Evolutionary conservation across 1,139 yeast species (phyloP).

Genomic region (Waltiozyma sp.): DNA sequence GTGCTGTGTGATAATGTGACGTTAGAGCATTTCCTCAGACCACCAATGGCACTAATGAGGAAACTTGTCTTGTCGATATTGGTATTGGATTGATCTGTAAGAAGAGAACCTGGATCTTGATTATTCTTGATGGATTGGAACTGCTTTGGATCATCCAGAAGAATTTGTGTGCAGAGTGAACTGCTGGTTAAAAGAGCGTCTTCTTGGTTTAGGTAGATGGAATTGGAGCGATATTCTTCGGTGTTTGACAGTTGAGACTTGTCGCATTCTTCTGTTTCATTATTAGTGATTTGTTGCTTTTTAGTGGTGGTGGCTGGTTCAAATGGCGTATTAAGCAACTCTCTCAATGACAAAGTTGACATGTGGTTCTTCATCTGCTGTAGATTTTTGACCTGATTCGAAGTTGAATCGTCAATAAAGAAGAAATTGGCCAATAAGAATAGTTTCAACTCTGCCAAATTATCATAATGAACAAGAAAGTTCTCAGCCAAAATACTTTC

Average conservation of each 20-base stretch:
- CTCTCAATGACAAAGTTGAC: conserved; percentile 15
- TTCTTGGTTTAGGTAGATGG: conserved; percentile 12
- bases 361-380: conserved; percentile 9
- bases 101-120: conserved; percentile 28
- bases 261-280: conserved; percentile 1
- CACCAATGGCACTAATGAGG: conserved; percentile 39
- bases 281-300: conserved; percentile 1
- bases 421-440: conserved; percentile 22
- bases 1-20: conserved; percentile 18
- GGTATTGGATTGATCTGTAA: conserved; percentile 7
- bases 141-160: conserved; percentile 26
- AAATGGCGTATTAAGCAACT: conserved; percentile 6
- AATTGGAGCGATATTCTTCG: conserved; percentile 11
- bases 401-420: conserved; percentile 21
- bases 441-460: conserved; percentile 31
- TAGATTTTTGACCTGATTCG: conserved; percentile 8
- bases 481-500: conserved; percentile 23
- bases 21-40: conserved; percentile 35
- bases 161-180: conserved; percentile 11
- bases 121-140: conserved; percentile 22
- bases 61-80: not conserved
- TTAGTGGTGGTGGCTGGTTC: not conserved
- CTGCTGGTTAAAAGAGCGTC: conserved; percentile 8
- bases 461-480: conserved; percentile 35
- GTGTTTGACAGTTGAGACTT: not conserved